Evolutionary conservation across 1,139 yeast genomes (phyloP).

Genomic region (Candida sp.): DNA sequence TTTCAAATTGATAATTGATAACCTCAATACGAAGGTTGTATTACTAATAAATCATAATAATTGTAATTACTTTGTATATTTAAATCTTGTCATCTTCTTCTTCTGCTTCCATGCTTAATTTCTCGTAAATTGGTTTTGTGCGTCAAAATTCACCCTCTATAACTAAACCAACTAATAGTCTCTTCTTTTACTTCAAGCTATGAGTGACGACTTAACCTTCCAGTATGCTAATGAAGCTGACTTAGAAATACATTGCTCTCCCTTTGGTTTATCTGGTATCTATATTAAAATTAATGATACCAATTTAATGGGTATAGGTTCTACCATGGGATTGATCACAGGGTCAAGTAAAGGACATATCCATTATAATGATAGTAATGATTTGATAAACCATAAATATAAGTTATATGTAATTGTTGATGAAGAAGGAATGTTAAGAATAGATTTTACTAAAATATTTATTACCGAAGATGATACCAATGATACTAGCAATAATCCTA

Average conservation of each 20-base stretch:
- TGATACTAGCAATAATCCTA: conserved; percentile 4
- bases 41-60: too few species aligned
- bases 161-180: too few species aligned
- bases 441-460: conserved; percentile 51
- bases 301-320: conserved; percentile 53
- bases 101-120: too few species aligned
- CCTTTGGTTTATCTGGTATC: conserved; percentile 55
- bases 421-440: conserved; percentile 45
- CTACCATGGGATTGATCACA: conserved; percentile 56
- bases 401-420: conserved; percentile 52
- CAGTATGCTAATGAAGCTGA: conserved; percentile 52
- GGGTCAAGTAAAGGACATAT: conserved; percentile 51
- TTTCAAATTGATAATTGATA: too few species aligned
- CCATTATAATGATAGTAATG: conserved; percentile 49
- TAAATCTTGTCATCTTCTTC: too few species aligned
- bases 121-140: too few species aligned
- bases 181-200: background rate
- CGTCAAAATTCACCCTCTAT: too few species aligned
- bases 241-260: conserved; percentile 55
- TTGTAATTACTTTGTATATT: too few species aligned
- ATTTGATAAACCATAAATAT: conserved; percentile 46
- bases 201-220: conserved; percentile 25
- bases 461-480: conserved; percentile 14
- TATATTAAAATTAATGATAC: conserved; percentile 52
- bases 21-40: too few species aligned